These are phyloP conservation scores for Penicillium nucicola DNA, from an alignment of 495 filamentous ascomycete genomes.

Conservation along the genomic window DNA sequence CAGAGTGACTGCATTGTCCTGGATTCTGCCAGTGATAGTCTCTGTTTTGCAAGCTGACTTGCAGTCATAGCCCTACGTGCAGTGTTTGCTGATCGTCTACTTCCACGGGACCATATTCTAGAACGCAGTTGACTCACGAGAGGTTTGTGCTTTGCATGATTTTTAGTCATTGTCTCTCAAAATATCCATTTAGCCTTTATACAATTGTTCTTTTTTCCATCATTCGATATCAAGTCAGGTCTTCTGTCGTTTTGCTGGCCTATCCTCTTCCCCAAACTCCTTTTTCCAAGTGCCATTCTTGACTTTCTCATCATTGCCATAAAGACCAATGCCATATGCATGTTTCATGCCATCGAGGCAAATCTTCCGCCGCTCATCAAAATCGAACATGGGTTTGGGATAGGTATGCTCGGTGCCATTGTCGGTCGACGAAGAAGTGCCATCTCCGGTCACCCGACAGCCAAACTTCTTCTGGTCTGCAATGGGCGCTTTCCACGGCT, in stretches of 20 bases:
- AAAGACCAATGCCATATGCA: constrained; percentile 58
- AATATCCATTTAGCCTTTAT: too few species aligned
- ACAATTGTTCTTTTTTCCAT: too few species aligned
- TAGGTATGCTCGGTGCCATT: constrained; percentile 39
- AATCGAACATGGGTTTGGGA: constrained; percentile 73
- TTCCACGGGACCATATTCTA: too few species aligned
- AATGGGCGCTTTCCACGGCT: constrained; percentile 67
- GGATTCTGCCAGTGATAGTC: too few species aligned
- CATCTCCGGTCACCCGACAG: constrained; percentile 54
- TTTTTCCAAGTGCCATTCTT: constrained; percentile 60
- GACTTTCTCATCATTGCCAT: constrained; percentile 57
- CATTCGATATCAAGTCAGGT: too few species aligned
- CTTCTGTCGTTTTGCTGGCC: constrained; percentile 19
- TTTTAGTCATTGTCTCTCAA: too few species aligned
- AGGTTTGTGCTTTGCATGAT: too few species aligned
- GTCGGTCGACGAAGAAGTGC: constrained; percentile 29
- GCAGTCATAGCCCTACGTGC: too few species aligned
- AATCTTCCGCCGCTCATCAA: constrained; percentile 50
- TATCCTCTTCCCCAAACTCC: constrained; percentile 38
- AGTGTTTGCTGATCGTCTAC: too few species aligned
- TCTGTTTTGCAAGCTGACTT: too few species aligned
- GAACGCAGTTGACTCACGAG: too few species aligned
- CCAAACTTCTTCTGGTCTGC: constrained; percentile 58
- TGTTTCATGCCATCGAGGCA: constrained; percentile 64
- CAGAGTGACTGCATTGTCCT: too few species aligned